Conservation (phyloP, 257 asterid species). For the Euphrasia confusa region DNA sequence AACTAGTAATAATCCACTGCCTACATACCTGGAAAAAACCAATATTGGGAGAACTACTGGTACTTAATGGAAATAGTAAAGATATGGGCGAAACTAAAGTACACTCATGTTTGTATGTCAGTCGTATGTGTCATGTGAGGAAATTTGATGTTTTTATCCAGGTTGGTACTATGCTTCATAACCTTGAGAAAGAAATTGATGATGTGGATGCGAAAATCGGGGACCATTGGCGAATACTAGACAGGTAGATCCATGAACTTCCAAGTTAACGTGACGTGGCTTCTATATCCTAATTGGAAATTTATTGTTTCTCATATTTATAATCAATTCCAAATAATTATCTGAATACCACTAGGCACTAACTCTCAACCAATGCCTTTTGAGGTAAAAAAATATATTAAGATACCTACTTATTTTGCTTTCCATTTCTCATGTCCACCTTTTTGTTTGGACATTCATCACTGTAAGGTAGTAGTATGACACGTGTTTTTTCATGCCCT, state of each 20-base stretch:
- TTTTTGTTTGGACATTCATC: background rate
- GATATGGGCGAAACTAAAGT: conserved; percentile 5
- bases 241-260: conserved; percentile 44
- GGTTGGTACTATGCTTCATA: conserved; percentile 92
- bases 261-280: conserved; percentile 10
- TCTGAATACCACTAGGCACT: background rate
- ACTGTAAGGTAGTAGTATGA: background rate
- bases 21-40: background rate
- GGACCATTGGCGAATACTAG: conserved; percentile 84
- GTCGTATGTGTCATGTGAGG: conserved; percentile 6
- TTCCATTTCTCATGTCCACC: background rate
- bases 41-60: conserved; percentile 15
- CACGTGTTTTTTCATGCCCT: background rate
- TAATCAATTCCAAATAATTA: background rate
- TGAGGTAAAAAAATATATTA: background rate
- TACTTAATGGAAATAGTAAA: conserved; percentile 11
- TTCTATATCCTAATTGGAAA: background rate
- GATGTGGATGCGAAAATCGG: conserved; percentile 90
- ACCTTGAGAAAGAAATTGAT: conserved; percentile 89
- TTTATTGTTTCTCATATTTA: background rate
- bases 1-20: background rate
- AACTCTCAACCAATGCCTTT: background rate
- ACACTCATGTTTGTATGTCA: background rate
- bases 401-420: background rate
- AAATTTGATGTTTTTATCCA: conserved; percentile 34